Conservation (phyloP, 2,329 filamentous ascomycete species). For the Colletotrichum navitas region DNA sequence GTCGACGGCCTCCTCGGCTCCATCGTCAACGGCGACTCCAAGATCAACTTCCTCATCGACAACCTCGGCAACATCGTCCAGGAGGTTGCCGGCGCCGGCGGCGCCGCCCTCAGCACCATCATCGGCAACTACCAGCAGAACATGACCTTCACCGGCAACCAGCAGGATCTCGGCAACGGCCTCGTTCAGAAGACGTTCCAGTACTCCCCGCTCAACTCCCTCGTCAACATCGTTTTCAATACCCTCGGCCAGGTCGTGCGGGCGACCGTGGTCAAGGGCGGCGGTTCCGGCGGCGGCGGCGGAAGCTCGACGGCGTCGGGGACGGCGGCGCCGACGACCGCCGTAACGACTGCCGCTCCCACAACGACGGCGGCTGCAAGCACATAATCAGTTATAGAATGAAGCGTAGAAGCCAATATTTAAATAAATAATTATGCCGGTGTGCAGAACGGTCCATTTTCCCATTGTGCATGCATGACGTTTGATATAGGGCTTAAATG, state of each 20-base stretch:
- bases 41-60: slow-evolving; percentile 68
- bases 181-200: slow-evolving; percentile 64
- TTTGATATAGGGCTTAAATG: too few species aligned
- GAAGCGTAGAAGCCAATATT: neutral
- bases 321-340: slow-evolving; percentile 25
- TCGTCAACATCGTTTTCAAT: slow-evolving; percentile 69
- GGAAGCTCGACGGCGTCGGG: slow-evolving; percentile 32
- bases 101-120: slow-evolving; percentile 61
- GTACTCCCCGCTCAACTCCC: slow-evolving; percentile 61
- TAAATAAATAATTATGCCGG: neutral
- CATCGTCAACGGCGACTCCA: slow-evolving; percentile 67
- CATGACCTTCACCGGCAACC: slow-evolving; percentile 65
- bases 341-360: slow-evolving; percentile 16
- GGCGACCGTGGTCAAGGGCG: slow-evolving; percentile 53
- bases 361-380: slow-evolving; percentile 26
- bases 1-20: slow-evolving; percentile 71
- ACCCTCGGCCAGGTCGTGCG: slow-evolving; percentile 66
- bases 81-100: slow-evolving; percentile 63
- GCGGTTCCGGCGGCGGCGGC: slow-evolving; percentile 6
- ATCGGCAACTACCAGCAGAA: slow-evolving; percentile 70
- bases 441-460: too few species aligned
- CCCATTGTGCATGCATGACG: neutral
- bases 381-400: neutral
- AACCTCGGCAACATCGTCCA: slow-evolving; percentile 74
- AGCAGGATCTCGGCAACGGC: slow-evolving; percentile 49